Evolutionary conservation across 306 rosid genomes (phyloP).

Genomic region (Quercus suber): DNA sequence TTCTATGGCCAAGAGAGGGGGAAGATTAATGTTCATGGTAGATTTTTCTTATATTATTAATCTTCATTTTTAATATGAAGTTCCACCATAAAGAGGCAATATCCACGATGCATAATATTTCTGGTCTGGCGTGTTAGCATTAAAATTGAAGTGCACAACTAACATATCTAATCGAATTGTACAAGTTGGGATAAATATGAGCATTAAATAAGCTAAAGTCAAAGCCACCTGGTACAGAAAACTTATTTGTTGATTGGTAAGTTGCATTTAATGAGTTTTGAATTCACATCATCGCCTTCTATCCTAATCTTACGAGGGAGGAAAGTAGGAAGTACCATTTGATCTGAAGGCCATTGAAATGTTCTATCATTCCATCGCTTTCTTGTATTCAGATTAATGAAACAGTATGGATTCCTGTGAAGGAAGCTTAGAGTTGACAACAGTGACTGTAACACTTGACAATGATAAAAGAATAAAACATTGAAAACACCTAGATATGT

Average conservation of each 20-base stretch:
- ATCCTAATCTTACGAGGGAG: no score
- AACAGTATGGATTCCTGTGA: not conserved
- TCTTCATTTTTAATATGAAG: not conserved
- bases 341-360: not conserved
- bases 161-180: no score
- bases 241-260: not conserved
- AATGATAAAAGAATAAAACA: not conserved
- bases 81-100: not conserved
- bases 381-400: not conserved
- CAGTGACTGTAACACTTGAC: not conserved
- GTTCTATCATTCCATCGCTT: not conserved
- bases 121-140: no score
- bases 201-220: not conserved
- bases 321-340: no score
- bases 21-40: not conserved
- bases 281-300: no score
- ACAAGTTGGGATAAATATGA: not conserved
- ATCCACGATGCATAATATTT: not conserved
- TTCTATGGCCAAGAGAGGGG: not conserved
- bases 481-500: not conserved
- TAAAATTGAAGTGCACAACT: no score
- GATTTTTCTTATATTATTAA: not conserved
- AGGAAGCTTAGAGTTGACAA: not conserved
- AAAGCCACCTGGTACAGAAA: not conserved
- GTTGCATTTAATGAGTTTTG: no score